Evolutionary conservation across 2,329 filamentous ascomycete species (phyloP).

Genomic region (Thelonectria rubi): DNA sequence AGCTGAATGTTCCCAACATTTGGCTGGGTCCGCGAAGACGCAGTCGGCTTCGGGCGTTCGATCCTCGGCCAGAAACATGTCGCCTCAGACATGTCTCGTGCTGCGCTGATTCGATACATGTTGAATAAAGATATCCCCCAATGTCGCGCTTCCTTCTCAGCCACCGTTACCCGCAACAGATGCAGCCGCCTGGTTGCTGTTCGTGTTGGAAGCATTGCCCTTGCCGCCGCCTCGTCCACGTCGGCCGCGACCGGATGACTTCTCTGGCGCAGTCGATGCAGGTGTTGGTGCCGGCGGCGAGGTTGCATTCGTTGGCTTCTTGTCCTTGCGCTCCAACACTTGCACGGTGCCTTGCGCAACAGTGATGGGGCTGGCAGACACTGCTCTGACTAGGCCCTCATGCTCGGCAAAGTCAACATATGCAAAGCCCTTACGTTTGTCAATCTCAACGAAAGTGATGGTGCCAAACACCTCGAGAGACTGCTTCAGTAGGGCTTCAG

Average conservation of each 20-base stretch:
- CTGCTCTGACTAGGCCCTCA: slow-evolving; percentile 77
- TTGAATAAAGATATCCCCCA: slow-evolving; percentile 22
- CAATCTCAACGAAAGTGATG: slow-evolving; percentile 85
- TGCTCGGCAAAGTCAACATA: slow-evolving; percentile 88
- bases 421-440: slow-evolving; percentile 93
- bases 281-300: slow-evolving; percentile 28
- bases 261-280: slow-evolving; percentile 39
- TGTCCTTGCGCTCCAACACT: slow-evolving; percentile 82
- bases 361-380: slow-evolving; percentile 81
- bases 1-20: slow-evolving; percentile 4
- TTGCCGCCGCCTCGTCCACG: slow-evolving; percentile 46
- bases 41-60: slow-evolving; percentile 4
- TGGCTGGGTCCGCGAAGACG: slow-evolving; percentile 11
- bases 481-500: slow-evolving; percentile 79
- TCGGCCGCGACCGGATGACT: slow-evolving; percentile 45
- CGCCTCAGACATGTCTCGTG: slow-evolving; percentile 7
- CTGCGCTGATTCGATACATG: slow-evolving; percentile 19
- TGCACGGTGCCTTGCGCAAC: slow-evolving; percentile 89
- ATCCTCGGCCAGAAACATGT: slow-evolving; percentile 1
- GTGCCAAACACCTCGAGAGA: slow-evolving; percentile 78
- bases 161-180: slow-evolving; percentile 30
- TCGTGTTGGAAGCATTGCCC: slow-evolving; percentile 35
- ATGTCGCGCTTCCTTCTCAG: slow-evolving; percentile 24
- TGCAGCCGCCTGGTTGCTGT: slow-evolving; percentile 25
- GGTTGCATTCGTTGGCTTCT: slow-evolving; percentile 47